These are phyloP conservation scores for Fusarium solani-melongenae DNA, from an alignment of 2,329 filamentous ascomycete genomes.

Conservation along the genomic window DNA sequence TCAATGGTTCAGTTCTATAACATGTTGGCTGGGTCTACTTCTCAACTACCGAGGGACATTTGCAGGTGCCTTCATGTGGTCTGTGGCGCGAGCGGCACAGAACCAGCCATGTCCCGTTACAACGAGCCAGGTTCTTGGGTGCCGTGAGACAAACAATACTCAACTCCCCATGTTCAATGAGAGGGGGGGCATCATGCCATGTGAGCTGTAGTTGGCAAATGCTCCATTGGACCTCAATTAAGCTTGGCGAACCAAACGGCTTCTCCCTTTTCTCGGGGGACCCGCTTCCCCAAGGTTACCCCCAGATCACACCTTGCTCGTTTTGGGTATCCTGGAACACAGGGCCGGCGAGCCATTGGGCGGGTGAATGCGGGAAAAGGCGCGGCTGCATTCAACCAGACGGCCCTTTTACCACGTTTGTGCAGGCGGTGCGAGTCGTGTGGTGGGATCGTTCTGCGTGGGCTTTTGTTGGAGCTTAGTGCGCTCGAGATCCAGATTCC, in stretches of 20 bases:
- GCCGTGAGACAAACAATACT: not conserved
- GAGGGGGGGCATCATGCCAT: slow-evolving; percentile 14
- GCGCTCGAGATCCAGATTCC: not conserved
- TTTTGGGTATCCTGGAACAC: slow-evolving; percentile 21
- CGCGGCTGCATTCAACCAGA: slow-evolving; percentile 34
- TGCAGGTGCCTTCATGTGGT: slow-evolving; percentile 8
- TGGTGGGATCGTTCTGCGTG: slow-evolving; percentile 7
- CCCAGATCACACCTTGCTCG: slow-evolving; percentile 23
- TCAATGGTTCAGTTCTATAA: not conserved
- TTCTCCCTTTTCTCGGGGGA: not conserved
- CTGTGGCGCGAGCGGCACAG: not conserved
- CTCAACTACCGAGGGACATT: slow-evolving; percentile 23
- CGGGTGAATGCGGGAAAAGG: slow-evolving; percentile 36
- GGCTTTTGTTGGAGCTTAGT: not conserved
- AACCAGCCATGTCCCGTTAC: not conserved
- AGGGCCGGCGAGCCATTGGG: slow-evolving; percentile 22
- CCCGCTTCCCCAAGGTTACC: slow-evolving; percentile 17
- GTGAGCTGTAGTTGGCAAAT: not conserved
- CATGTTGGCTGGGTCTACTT: not conserved
- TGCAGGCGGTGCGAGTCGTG: not conserved
- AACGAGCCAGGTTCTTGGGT: not conserved
- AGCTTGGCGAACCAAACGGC: not conserved
- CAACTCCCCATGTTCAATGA: slow-evolving; percentile 8
- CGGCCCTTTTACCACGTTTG: slow-evolving; percentile 32
- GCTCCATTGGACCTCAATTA: not conserved